phyloP scores from a whole-genome alignment of 805 yeast species.

The Jamesozyma lodderae region DNA sequence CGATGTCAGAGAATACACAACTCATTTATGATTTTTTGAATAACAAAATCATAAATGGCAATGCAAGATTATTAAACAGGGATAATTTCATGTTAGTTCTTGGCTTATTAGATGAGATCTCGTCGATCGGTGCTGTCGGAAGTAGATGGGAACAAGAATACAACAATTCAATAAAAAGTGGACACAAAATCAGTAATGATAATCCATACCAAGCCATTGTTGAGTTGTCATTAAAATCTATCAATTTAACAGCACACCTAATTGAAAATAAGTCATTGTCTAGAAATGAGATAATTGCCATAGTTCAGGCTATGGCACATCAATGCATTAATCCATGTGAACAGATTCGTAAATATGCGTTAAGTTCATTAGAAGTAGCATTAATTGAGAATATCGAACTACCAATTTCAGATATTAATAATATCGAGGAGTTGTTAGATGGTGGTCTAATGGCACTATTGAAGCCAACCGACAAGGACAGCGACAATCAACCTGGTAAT shows the following conservation, averaged over 20 bases:
- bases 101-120: slow-evolving; percentile 68
- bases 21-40: slow-evolving; percentile 42
- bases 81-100: slow-evolving; percentile 55
- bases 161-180: slow-evolving; percentile 36
- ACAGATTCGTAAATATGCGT: slow-evolving; percentile 59
- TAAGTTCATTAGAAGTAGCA: slow-evolving; percentile 46
- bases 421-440: slow-evolving; percentile 54
- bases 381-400: slow-evolving; percentile 30
- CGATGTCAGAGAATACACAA: slow-evolving; percentile 35
- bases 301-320: slow-evolving; percentile 75
- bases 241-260: slow-evolving; percentile 49
- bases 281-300: slow-evolving; percentile 38
- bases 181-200: slow-evolving; percentile 36
- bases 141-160: slow-evolving; percentile 65
- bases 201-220: slow-evolving; percentile 49
- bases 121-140: slow-evolving; percentile 74
- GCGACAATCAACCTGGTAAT: not conserved
- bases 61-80: slow-evolving; percentile 32
- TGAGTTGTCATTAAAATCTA: slow-evolving; percentile 50
- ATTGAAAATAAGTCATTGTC: slow-evolving; percentile 28
- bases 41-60: slow-evolving; percentile 28
- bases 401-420: slow-evolving; percentile 32
- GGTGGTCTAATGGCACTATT: slow-evolving; percentile 59
- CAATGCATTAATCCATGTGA: slow-evolving; percentile 86
- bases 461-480: slow-evolving; percentile 6